Percentiles rank a stretch among this genome's conserved stretches.
These are phyloP conservation scores for Neurospora pannonica DNA, from an alignment of 495 filamentous ascomycete genomes.

Conservation along the genomic window DNA sequence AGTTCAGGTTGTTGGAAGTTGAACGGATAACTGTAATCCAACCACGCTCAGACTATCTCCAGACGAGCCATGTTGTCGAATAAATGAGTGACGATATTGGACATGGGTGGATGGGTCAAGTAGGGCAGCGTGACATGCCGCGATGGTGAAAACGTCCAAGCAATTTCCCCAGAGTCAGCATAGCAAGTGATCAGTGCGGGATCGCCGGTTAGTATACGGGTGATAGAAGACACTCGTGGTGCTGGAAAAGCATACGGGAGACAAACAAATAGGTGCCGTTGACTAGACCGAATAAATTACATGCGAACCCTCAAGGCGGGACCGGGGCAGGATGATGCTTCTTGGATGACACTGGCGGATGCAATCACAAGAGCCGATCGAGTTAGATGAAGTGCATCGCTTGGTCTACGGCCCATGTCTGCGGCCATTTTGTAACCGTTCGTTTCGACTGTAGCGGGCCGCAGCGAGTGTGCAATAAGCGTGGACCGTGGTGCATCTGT, in stretches of 20 bases:
- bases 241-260: not conserved
- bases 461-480: not conserved
- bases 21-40: not conserved
- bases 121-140: not conserved
- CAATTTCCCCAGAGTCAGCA: not conserved
- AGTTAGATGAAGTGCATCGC: not conserved
- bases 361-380: not conserved
- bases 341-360: not conserved
- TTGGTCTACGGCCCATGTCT: not conserved
- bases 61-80: not conserved
- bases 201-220: not conserved
- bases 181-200: not conserved
- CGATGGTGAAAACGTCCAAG: not conserved
- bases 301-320: not conserved
- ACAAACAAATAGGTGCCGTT: not conserved
- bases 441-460: not conserved
- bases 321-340: not conserved
- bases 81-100: not conserved
- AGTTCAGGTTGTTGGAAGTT: not conserved
- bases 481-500: not conserved
- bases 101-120: not conserved
- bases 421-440: not conserved
- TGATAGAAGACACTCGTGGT: not conserved
- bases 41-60: not conserved
- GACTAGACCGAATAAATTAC: not conserved